Evolutionary conservation across 148 eudicot species (phyloP).

Genomic region (Arctostaphylos glauca): DNA sequence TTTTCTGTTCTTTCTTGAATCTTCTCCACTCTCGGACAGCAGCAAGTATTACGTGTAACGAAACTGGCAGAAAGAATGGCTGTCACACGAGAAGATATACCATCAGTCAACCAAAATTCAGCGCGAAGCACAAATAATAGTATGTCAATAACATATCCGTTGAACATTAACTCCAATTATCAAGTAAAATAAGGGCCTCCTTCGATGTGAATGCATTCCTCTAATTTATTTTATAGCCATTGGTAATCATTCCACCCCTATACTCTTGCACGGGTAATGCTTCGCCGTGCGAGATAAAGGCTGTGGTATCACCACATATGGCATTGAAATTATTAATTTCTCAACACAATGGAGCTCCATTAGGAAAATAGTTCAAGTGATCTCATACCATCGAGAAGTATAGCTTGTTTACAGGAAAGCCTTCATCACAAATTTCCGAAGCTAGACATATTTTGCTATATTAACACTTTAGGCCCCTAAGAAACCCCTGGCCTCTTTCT

Average conservation of each 20-base stretch:
- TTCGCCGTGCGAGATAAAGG: neutral
- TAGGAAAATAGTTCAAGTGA: neutral
- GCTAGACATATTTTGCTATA: too few species aligned
- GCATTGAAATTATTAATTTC: neutral
- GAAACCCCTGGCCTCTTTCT: too few species aligned
- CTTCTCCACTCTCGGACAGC: slow-evolving; percentile 77
- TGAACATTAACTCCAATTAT: neutral
- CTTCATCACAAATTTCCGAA: neutral
- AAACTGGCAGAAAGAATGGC: slow-evolving; percentile 89
- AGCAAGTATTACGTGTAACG: slow-evolving; percentile 69
- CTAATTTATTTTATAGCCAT: too few species aligned
- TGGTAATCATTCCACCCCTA: neutral
- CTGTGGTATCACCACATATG: neutral
- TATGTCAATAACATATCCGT: neutral
- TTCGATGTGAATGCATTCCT: too few species aligned
- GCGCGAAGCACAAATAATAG: neutral
- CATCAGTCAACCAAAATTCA: neutral
- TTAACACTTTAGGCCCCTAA: too few species aligned
- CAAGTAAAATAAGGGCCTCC: too few species aligned
- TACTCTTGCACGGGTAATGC: neutral
- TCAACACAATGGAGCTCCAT: neutral
- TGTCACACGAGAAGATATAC: slow-evolving; percentile 26
- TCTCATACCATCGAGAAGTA: neutral
- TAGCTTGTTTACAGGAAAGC: neutral
- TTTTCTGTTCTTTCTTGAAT: slow-evolving; percentile 61